A percentile compares a stretch with the other conserved stretches of the same genome.
phyloP scores from a whole-genome alignment of 495 filamentous ascomycete genomes.

The Xylaria cubensis region DNA sequence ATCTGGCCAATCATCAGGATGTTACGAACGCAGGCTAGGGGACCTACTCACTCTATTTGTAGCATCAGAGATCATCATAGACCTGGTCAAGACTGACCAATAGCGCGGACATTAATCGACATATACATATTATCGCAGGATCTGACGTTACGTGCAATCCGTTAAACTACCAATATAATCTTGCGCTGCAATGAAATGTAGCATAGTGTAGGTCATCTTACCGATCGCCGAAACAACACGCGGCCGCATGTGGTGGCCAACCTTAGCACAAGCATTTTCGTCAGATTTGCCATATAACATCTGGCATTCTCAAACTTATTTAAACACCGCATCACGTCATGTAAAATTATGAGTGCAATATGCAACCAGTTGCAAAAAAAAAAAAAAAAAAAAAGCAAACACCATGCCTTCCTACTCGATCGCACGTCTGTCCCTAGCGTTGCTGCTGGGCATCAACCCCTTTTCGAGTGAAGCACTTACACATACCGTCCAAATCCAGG shows the following conservation, averaged over 20 bases:
- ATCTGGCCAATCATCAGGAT: not conserved
- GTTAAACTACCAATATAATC: not conserved
- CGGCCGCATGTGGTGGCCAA: not conserved
- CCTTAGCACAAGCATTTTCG: not conserved
- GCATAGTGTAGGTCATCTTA: not conserved
- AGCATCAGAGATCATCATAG: not conserved
- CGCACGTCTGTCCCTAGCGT: constrained; percentile 1
- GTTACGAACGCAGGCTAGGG: not conserved
- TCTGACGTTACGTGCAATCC: not conserved
- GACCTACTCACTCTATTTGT: not conserved
- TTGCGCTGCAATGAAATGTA: not conserved
- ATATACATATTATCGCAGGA: not conserved
- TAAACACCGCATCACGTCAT: too few relatives aligned
- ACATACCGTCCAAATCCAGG: not conserved
- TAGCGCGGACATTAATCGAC: not conserved
- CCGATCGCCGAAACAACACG: constrained; percentile 3
- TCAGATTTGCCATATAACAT: too few relatives aligned
- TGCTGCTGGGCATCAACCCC: not conserved
- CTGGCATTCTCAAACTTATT: too few relatives aligned
- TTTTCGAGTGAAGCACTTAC: not conserved
- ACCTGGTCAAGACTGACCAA: not conserved
- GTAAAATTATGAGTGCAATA: not conserved
- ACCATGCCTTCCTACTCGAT: not conserved
- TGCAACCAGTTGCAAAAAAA: not conserved
- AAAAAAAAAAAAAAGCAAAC: not conserved